Evolutionary conservation across 805 yeast species (phyloP).

Genomic region (Wickerhamomyces canadensis): DNA sequence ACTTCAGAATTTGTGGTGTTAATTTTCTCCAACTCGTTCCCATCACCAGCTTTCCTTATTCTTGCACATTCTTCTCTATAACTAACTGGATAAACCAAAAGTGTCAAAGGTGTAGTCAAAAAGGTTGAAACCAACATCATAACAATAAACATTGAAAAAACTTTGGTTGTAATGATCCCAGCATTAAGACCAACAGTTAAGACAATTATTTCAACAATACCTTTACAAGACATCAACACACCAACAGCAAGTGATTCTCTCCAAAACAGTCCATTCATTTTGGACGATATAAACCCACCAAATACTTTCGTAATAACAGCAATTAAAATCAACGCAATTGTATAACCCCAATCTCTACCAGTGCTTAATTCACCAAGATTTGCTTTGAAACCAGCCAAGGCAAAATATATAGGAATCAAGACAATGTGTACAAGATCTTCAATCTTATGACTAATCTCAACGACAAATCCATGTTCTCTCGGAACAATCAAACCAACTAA

Average conservation of each 20-base stretch:
- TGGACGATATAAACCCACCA: constrained; percentile 66
- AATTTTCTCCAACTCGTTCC: constrained; percentile 18
- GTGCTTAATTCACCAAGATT: constrained; percentile 56
- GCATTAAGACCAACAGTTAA: constrained; percentile 69
- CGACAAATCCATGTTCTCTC: constrained; percentile 67
- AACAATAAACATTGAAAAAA: constrained; percentile 74
- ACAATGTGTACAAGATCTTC: constrained; percentile 73
- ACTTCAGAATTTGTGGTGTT: constrained; percentile 7
- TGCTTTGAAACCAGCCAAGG: constrained; percentile 69
- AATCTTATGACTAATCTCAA: constrained; percentile 63
- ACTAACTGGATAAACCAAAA: constrained; percentile 52
- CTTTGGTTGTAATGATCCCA: constrained; percentile 55
- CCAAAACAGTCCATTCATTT: constrained; percentile 56
- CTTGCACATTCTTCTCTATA: constrained; percentile 47
- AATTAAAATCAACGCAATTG: constrained; percentile 57
- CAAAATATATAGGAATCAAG: constrained; percentile 73
- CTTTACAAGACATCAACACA: constrained; percentile 81
- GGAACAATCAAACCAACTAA: constrained; percentile 73
- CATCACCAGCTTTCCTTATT: constrained; percentile 25
- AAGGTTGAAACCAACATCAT: constrained; percentile 80
- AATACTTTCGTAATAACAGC: constrained; percentile 64
- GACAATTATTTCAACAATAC: constrained; percentile 81
- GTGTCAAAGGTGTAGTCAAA: constrained; percentile 71
- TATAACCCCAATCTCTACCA: constrained; percentile 77
- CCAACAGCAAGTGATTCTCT: constrained; percentile 76